Conservation (phyloP, 2,329 filamentous ascomycete genomes). For the Claviceps quebecensis region DNA sequence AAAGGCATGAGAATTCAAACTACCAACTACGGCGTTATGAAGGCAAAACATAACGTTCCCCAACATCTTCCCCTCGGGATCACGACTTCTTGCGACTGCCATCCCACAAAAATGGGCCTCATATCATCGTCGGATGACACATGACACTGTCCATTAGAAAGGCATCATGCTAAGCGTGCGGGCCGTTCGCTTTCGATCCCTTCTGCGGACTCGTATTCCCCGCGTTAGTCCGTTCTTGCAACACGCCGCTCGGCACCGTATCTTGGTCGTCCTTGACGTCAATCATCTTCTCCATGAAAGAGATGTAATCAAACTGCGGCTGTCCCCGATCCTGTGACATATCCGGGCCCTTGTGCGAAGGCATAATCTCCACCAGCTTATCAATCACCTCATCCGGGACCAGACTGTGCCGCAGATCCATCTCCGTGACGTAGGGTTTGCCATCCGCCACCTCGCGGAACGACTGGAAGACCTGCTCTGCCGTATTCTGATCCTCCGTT, state of each 20-base stretch:
- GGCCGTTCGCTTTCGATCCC: slow-evolving; percentile 21
- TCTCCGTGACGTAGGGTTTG: slow-evolving; percentile 96
- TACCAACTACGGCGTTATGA: neutral
- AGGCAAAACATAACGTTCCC: neutral
- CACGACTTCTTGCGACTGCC: too few species aligned
- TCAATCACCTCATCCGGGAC: slow-evolving; percentile 97
- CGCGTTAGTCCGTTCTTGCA: slow-evolving; percentile 22
- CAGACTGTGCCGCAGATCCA: slow-evolving; percentile 86
- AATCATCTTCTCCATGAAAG: slow-evolving; percentile 87
- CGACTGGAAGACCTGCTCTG: slow-evolving; percentile 95
- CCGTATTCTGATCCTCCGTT: slow-evolving; percentile 96
- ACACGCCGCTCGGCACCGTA: slow-evolving; percentile 13
- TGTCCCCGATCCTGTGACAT: slow-evolving; percentile 70
- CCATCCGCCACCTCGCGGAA: slow-evolving; percentile 96
- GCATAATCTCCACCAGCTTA: slow-evolving; percentile 78
- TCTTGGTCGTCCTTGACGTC: slow-evolving; percentile 20
- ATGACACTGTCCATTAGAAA: too few species aligned
- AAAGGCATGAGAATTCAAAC: neutral
- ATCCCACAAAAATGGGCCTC: too few species aligned
- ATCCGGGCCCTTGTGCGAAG: slow-evolving; percentile 69
- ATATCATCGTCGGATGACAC: too few species aligned
- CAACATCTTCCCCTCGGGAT: neutral
- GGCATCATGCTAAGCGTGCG: neutral
- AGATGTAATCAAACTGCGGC: slow-evolving; percentile 90
- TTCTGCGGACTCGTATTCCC: slow-evolving; percentile 20